A percentile compares a stretch with the other conserved stretches of the same genome.
Conservation (phyloP, 2,329 filamentous ascomycete genomes). For the Plenodomus biglobosus region DNA sequence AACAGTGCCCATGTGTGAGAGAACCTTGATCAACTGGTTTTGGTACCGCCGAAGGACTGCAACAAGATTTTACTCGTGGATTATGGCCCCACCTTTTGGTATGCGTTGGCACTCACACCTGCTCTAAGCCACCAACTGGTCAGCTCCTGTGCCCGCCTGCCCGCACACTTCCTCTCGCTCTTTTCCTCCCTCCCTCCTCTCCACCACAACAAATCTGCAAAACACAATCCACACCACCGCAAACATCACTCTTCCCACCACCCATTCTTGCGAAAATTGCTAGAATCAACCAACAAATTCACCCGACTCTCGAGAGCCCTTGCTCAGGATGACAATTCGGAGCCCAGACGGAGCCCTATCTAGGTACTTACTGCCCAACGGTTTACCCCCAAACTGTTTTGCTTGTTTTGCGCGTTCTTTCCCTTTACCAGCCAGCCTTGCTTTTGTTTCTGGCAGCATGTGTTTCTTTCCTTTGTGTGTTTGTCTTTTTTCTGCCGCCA, state of each 20-base stretch:
- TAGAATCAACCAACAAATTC: conserved; percentile 12
- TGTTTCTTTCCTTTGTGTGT: conserved; percentile 26
- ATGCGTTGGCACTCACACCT: conserved; percentile 42
- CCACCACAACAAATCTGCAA: conserved; percentile 19
- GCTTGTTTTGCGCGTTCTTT: conserved; percentile 25
- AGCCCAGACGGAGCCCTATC: conserved; percentile 46
- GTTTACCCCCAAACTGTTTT: conserved; percentile 33
- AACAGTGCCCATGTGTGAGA: conserved; percentile 28
- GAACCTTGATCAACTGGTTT: conserved; percentile 39
- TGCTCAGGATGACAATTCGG: conserved; percentile 49
- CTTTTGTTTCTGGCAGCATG: conserved; percentile 32
- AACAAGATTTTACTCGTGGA: conserved; percentile 27
- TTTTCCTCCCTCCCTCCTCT: conserved; percentile 31
- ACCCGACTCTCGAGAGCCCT: conserved; percentile 39
- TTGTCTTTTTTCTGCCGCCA: conserved; percentile 31
- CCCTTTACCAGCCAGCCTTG: conserved; percentile 13
- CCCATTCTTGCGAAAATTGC: conserved; percentile 20
- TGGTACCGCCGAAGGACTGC: conserved; percentile 27
- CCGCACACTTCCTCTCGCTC: conserved; percentile 30
- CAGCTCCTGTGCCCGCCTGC: conserved; percentile 33
- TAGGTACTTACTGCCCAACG: conserved; percentile 49
- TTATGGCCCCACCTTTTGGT: conserved; percentile 38
- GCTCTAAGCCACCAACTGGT: conserved; percentile 34
- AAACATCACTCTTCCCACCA: conserved; percentile 10
- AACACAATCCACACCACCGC: conserved; percentile 20